Conservation (phyloP, 345 rosid species). For the Ceriops tagal region DNA sequence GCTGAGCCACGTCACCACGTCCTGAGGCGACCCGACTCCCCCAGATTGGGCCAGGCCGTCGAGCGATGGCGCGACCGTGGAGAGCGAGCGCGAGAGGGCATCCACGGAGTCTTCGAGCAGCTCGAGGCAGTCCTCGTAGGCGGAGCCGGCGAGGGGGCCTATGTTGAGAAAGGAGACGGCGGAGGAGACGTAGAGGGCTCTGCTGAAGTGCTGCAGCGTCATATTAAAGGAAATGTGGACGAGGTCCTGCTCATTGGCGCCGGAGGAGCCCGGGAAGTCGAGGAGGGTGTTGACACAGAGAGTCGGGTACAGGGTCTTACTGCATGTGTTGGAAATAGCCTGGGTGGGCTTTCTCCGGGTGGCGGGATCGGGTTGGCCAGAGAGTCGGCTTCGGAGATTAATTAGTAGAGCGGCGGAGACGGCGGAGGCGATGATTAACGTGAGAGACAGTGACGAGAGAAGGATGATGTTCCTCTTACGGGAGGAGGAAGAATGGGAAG, state of each 20-base stretch:
- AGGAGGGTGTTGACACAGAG: constrained; percentile 68
- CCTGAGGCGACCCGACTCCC: constrained; percentile 37
- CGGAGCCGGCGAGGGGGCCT: constrained; percentile 61
- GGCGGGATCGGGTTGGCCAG: background rate
- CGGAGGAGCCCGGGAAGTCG: constrained; percentile 58
- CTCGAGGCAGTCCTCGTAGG: constrained; percentile 86
- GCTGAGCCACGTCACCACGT: constrained; percentile 96
- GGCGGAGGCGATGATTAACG: constrained; percentile 56
- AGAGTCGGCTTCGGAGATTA: constrained; percentile 30
- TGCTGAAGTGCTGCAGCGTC: constrained; percentile 78
- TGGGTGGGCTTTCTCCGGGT: constrained; percentile 54
- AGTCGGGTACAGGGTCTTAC: constrained; percentile 54
- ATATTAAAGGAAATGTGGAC: constrained; percentile 92
- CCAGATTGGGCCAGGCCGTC: background rate
- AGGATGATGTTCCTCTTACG: constrained; percentile 40
- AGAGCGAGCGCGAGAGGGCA: constrained; percentile 67
- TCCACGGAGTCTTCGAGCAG: constrained; percentile 79
- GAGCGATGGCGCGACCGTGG: constrained; percentile 36
- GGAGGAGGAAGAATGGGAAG: constrained; percentile 6
- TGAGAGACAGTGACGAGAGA: constrained; percentile 39
- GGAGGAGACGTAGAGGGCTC: constrained; percentile 63
- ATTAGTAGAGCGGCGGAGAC: constrained; percentile 45
- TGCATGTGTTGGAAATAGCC: constrained; percentile 68
- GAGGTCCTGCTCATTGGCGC: constrained; percentile 60
- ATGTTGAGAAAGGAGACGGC: constrained; percentile 50